Conservation (phyloP, 2,329 filamentous ascomycete genomes). For the Penicillium frequentans region DNA sequence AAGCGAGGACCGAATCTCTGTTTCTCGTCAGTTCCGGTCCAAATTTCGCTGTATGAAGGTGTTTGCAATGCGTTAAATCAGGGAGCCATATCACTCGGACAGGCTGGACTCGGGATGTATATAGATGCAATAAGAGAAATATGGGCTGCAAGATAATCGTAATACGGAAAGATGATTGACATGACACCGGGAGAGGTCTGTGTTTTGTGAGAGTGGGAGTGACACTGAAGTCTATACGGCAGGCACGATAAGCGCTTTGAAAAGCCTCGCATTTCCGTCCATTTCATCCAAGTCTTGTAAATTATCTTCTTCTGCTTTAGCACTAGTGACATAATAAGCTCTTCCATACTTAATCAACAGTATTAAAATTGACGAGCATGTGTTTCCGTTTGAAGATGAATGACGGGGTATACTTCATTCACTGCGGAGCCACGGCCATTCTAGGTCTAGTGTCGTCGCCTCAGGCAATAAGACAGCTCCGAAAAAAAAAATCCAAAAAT, state of each 20-base stretch:
- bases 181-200: not conserved
- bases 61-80: not conserved
- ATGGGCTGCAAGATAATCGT: not conserved
- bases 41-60: not conserved
- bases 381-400: not conserved
- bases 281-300: no score
- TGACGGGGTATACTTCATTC: not conserved
- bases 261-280: no score
- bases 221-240: not conserved
- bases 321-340: no score
- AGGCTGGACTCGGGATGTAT: not conserved
- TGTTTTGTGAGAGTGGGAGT: not conserved
- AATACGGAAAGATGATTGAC: not conserved
- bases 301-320: no score
- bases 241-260: not conserved
- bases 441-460: conserved; percentile 8
- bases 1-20: not conserved
- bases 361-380: no score
- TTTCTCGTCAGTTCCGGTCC: not conserved
- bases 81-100: not conserved
- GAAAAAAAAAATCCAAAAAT: conserved; percentile 19
- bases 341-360: no score
- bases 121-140: not conserved
- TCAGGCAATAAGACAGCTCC: conserved; percentile 22
- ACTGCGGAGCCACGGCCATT: not conserved